Conservation (phyloP, 2,329 filamentous ascomycete genomes). For the Fusarium compactum region DNA sequence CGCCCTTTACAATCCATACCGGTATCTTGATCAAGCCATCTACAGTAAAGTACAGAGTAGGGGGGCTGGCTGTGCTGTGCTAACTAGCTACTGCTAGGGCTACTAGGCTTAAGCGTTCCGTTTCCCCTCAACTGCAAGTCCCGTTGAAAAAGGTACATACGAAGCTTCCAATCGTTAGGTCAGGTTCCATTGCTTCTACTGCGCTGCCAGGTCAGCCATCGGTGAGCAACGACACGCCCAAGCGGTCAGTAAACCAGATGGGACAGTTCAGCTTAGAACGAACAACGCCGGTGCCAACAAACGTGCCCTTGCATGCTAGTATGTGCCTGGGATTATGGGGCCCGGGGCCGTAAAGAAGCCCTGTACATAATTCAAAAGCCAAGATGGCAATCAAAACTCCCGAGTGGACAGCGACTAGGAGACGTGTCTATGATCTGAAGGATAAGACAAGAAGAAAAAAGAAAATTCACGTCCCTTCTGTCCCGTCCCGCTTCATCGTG, state of each 20-base stretch:
- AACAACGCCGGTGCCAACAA: slow-evolving; percentile 18
- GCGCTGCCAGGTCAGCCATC: slow-evolving; percentile 27
- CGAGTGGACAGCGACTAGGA: slow-evolving; percentile 27
- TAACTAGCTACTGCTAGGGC: not conserved
- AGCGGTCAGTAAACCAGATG: slow-evolving; percentile 33
- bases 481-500: slow-evolving; percentile 20
- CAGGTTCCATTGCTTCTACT: slow-evolving; percentile 2
- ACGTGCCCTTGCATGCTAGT: slow-evolving; percentile 42
- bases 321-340: slow-evolving; percentile 41
- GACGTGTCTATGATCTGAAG: slow-evolving; percentile 26
- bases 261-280: slow-evolving; percentile 37
- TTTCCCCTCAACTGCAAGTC: slow-evolving; percentile 7
- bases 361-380: slow-evolving; percentile 5
- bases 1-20: slow-evolving; percentile 18
- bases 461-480: slow-evolving; percentile 18
- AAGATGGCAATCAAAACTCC: slow-evolving; percentile 25
- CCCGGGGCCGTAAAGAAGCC: not conserved
- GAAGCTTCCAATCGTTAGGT: not conserved
- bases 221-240: slow-evolving; percentile 21
- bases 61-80: slow-evolving; percentile 1
- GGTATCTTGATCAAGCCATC: slow-evolving; percentile 15
- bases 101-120: slow-evolving; percentile 1
- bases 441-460: slow-evolving; percentile 3
- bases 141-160: slow-evolving; percentile 1
- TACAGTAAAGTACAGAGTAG: not conserved